phyloP scores from a whole-genome alignment of 1,284 basidiomycete species.

The Rhodotorula sp. region DNA sequence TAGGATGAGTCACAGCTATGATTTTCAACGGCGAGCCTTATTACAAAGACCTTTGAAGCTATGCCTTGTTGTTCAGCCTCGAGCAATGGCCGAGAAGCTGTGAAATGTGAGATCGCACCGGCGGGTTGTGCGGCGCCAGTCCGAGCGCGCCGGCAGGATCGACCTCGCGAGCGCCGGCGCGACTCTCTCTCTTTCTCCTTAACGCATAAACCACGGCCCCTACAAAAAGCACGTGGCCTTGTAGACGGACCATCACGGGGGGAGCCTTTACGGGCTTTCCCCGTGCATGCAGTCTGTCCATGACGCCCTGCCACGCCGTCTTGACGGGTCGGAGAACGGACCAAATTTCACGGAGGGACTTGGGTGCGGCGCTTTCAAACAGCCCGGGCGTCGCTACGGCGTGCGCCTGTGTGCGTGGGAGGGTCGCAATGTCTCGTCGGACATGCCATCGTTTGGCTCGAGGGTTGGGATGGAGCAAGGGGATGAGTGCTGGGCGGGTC shows the following conservation, averaged over 20 bases:
- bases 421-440: conserved; percentile 39
- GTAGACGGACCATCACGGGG: conserved; percentile 4
- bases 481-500: too few species aligned
- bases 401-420: conserved; percentile 30
- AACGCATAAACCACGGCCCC: conserved; percentile 26
- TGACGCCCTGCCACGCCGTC: conserved; percentile 21
- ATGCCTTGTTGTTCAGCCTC: too few species aligned
- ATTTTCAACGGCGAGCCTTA: too few species aligned
- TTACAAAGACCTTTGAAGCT: too few species aligned
- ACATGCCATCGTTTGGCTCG: conserved; percentile 12
- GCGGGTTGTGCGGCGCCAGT: not conserved
- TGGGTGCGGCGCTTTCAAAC: conserved; percentile 35
- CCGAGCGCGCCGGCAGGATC: not conserved
- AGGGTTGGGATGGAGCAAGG: too few species aligned
- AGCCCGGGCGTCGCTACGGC: conserved; percentile 4
- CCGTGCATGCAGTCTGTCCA: conserved; percentile 12
- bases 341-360: conserved; percentile 15
- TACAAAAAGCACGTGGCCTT: conserved; percentile 33
- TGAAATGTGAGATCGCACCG: too few species aligned
- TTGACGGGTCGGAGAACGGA: conserved; percentile 22
- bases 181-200: conserved; percentile 1
- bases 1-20: too few species aligned
- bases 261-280: not conserved
- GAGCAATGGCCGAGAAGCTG: too few species aligned
- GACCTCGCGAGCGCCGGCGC: not conserved